Percentiles rank a stretch among this genome's conserved stretches.
phyloP scores from a whole-genome alignment of 2,329 filamentous ascomycete genomes.

The Gaeumannomyces tritici region DNA sequence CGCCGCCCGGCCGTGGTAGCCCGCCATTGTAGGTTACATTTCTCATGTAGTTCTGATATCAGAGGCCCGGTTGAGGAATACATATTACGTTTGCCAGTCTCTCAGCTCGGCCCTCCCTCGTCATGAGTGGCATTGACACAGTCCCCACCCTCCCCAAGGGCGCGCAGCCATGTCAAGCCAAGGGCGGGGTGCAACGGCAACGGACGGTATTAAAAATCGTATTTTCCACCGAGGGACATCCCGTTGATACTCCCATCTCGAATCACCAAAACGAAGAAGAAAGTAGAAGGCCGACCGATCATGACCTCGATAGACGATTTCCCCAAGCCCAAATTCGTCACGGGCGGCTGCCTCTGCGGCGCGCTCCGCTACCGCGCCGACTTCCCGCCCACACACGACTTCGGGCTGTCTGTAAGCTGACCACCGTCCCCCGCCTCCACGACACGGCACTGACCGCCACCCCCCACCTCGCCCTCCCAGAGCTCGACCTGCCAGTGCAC shows the following conservation, averaged over 20 bases:
- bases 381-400: constrained; percentile 35
- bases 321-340: constrained; percentile 25
- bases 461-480: no score
- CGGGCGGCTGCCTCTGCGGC: constrained; percentile 42
- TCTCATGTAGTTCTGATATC: no score
- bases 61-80: no score
- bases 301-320: constrained; percentile 13
- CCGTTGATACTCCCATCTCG: no score
- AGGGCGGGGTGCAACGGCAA: neutral
- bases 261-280: no score
- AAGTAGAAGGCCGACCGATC: neutral
- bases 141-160: neutral
- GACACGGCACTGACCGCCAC: no score
- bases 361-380: constrained; percentile 36
- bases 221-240: no score
- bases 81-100: no score
- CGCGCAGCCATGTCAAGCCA: neutral
- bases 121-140: neutral
- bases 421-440: no score
- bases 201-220: no score
- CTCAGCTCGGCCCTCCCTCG: neutral
- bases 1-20: no score
- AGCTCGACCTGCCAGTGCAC: constrained; percentile 42
- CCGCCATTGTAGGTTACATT: no score
- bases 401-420: constrained; percentile 25